Conservation (phyloP, 169 alveolate species). For the Eimeria praecox region DNA sequence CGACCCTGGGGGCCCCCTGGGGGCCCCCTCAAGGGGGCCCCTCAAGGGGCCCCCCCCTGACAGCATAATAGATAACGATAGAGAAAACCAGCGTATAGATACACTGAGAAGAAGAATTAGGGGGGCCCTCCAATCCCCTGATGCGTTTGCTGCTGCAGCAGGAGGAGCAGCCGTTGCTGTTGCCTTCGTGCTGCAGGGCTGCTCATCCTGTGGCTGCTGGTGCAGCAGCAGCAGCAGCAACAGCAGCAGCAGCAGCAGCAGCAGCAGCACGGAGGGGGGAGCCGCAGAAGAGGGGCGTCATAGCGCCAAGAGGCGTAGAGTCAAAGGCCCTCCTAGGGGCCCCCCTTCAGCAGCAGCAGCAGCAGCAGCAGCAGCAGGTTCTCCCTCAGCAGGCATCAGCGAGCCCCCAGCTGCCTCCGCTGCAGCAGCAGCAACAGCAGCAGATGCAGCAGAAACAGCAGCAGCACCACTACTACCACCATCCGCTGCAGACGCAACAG, state of each 20-base stretch:
- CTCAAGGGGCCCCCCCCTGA: neutral
- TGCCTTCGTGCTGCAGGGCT: constrained; percentile 41
- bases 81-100: neutral
- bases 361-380: neutral
- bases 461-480: constrained; percentile 1
- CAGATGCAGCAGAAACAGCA: neutral
- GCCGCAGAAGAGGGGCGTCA: constrained; percentile 19
- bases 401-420: neutral
- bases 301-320: neutral
- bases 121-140: constrained; percentile 20
- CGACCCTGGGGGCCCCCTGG: neutral
- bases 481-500: neutral
- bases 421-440: neutral
- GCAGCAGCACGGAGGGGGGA: constrained; percentile 1
- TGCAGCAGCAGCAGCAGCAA: constrained; percentile 66
- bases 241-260: constrained; percentile 31
- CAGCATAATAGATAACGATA: neutral
- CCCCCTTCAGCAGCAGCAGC: neutral
- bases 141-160: constrained; percentile 31
- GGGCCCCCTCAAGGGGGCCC: constrained; percentile 4
- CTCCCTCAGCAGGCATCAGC: neutral
- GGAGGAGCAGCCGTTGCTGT: constrained; percentile 22
- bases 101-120: neutral
- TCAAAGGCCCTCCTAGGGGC: constrained; percentile 8
- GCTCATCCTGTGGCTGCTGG: constrained; percentile 45